phyloP scores from a whole-genome alignment of 1,284 basidiomycete genomes.

The Rhodotorula glutinis region DNA sequence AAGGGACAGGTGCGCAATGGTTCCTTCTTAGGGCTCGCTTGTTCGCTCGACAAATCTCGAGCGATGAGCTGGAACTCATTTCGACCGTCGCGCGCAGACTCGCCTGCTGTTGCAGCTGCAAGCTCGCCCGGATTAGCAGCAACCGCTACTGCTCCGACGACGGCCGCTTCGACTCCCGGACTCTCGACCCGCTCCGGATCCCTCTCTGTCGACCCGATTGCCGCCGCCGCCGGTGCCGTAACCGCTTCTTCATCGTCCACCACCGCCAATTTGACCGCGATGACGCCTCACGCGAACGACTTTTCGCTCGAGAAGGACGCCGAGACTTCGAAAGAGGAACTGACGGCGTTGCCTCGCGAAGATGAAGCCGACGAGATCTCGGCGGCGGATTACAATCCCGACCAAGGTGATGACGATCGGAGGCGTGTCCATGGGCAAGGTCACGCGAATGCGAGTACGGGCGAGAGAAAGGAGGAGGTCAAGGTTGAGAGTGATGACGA shows the following conservation, averaged over 20 bases:
- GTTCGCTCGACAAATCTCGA: not conserved
- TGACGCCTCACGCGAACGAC: no score
- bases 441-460: conserved; percentile 7
- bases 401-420: conserved; percentile 72
- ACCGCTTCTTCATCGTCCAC: no score
- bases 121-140: not conserved
- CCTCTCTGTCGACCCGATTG: not conserved
- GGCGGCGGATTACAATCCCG: conserved; percentile 91
- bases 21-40: not conserved
- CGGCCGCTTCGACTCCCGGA: not conserved
- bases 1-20: conserved; percentile 22
- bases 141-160: not conserved
- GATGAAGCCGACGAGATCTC: conserved; percentile 61
- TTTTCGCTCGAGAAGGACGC: conserved; percentile 24
- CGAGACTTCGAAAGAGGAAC: not conserved
- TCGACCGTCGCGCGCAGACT: not conserved
- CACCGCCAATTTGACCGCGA: no score
- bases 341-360: not conserved
- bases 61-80: no score
- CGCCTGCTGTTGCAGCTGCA: not conserved
- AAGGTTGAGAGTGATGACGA: conserved; percentile 11
- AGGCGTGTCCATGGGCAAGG: conserved; percentile 46
- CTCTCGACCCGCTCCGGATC: conserved; percentile 5
- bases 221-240: conserved; percentile 32
- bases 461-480: conserved; percentile 57